Conservation (phyloP, 345 rosid genomes). For the Sisymbrium altissimum region DNA sequence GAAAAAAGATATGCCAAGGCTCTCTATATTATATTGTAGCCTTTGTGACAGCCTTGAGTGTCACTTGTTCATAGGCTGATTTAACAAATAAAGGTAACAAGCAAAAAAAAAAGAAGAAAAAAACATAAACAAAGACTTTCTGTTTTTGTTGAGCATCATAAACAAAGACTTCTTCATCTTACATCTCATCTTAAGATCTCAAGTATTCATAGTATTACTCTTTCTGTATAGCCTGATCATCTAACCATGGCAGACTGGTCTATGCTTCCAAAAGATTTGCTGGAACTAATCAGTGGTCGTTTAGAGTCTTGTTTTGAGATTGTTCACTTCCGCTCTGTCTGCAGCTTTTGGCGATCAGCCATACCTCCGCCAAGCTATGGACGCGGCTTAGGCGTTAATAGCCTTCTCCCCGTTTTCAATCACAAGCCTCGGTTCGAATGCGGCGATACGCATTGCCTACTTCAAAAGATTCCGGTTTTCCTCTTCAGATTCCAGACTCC, state of each 20-base stretch:
- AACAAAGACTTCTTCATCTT: too few species aligned
- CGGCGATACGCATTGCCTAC: not conserved
- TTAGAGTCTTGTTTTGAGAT: conserved; percentile 9
- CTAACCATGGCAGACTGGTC: not conserved
- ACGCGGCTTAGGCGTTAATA: not conserved
- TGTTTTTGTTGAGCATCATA: too few species aligned
- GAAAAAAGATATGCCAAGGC: too few species aligned
- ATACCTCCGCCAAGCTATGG: not conserved
- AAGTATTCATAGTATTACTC: not conserved
- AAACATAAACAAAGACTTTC: too few species aligned
- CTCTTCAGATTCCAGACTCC: too few species aligned
- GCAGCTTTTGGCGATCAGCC: not conserved
- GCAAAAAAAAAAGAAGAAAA: too few species aligned
- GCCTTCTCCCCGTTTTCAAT: not conserved
- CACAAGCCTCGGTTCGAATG: not conserved
- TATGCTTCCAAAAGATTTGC: not conserved
- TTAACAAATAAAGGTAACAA: too few species aligned
- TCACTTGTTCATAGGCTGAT: too few species aligned
- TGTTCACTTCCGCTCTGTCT: conserved; percentile 7
- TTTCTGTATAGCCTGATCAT: not conserved
- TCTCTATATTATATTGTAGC: too few species aligned
- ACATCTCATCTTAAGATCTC: not conserved
- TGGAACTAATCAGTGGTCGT: not conserved
- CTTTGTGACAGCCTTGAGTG: too few species aligned
- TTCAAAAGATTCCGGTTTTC: not conserved